A percentile compares a stretch with the other conserved stretches of the same genome.
Evolutionary conservation across 2,329 filamentous ascomycete genomes (phyloP).

Genomic region (Calonectria fujianensis): DNA sequence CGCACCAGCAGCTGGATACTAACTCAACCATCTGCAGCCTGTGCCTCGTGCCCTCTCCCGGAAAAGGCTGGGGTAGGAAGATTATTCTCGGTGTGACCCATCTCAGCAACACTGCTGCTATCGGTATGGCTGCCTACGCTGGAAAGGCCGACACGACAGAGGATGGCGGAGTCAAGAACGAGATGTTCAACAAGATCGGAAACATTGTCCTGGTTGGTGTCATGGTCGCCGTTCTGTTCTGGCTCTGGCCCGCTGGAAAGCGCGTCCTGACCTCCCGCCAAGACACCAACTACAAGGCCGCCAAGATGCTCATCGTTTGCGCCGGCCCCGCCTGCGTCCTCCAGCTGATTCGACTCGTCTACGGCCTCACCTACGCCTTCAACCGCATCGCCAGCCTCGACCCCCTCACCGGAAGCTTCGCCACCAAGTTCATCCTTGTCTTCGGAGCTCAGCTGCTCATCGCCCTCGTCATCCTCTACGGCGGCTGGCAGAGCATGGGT

Average conservation of each 20-base stretch:
- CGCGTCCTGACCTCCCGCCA: slow-evolving; percentile 13
- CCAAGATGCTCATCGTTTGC: slow-evolving; percentile 28
- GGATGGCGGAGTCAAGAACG: slow-evolving; percentile 9
- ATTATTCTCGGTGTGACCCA: slow-evolving; percentile 36
- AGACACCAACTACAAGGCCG: slow-evolving; percentile 36
- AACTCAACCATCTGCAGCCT: neutral
- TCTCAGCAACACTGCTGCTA: slow-evolving; percentile 38
- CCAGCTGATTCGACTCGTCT: slow-evolving; percentile 38
- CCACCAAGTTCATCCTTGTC: slow-evolving; percentile 30
- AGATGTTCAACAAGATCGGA: slow-evolving; percentile 32
- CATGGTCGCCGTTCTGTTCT: slow-evolving; percentile 31
- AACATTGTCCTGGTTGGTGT: slow-evolving; percentile 24
- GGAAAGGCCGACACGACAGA: neutral
- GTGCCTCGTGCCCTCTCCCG: slow-evolving; percentile 23
- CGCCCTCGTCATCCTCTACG: slow-evolving; percentile 12
- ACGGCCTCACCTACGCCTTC: slow-evolving; percentile 36
- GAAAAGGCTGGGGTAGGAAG: slow-evolving; percentile 34
- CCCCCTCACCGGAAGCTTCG: slow-evolving; percentile 27
- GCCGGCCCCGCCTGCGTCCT: slow-evolving; percentile 28
- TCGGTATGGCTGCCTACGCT: slow-evolving; percentile 41
- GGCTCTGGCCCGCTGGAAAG: slow-evolving; percentile 31
- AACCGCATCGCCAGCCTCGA: slow-evolving; percentile 25
- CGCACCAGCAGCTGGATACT: neutral
- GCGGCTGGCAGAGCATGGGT: slow-evolving; percentile 36
- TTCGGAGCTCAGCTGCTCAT: slow-evolving; percentile 35